Evolutionary conservation across 768 basidiomycete species (phyloP), one percentile per base, ranked within the genome.

Genomic region (Russula abietina): DNA sequence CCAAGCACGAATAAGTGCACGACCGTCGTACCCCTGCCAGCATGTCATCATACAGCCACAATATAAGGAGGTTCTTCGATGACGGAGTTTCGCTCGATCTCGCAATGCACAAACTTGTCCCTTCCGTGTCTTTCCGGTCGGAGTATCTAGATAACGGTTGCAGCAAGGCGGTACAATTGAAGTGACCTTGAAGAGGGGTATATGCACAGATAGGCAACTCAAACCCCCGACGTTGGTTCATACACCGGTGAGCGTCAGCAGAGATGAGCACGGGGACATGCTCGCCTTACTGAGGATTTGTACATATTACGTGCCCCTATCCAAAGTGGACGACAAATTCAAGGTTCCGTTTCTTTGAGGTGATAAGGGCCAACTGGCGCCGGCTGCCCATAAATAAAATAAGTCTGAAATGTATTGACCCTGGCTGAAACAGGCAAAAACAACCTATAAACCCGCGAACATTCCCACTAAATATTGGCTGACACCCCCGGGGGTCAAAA

Each of bases 391-490:
- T 30, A 30, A 54, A 55, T 30, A 30, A 54, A 38, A 56, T 38
- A 57, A 45, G 55, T 45, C 55, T 16, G 55, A 56, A n/a, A 41
- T 54, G 39, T 30, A 56, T 51, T 51, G 41, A 41, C 36, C 61
- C 36, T 32, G 22, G 33, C 16, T 26, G 41, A 43, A 43, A 36
- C 17, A 19, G 19, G 46, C 17, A 50, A 36, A 8, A n/a, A 19
- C 19, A 33, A 5, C 16, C 49, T 56, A 49, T 77, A 71, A 88
- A 68, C 85, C 89, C 66, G 89, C 87, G 77, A 92, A 96, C 87
- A 95, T 93, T 67, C 91, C 93, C 62, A 97, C 94, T 49, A 97
- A 81, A 73, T 95, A 95, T 73, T 94, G 93, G 75, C 91, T 94
- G 67, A 97, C 92, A 61, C 91, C 90, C 75, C 92, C 90, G 36